A percentile compares a stretch with the other conserved stretches of the same genome.
Evolutionary conservation across 257 asterid genomes (phyloP).

Genomic region (Jacaranda copaia): DNA sequence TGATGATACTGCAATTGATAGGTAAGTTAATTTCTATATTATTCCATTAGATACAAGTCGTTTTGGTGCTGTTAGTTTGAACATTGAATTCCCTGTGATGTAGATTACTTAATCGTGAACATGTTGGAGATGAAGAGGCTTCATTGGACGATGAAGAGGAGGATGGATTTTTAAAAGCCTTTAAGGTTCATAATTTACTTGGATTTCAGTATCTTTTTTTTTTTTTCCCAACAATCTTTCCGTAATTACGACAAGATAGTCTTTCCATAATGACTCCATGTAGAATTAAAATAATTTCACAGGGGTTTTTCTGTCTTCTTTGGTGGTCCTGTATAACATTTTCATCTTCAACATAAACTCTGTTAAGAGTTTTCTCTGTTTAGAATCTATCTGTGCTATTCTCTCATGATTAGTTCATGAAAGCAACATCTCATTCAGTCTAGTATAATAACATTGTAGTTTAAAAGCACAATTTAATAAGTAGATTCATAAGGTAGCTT

Average conservation of each 20-base stretch:
- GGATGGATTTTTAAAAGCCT: conserved; percentile 92
- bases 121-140: conserved; percentile 81
- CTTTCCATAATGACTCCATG: too few species aligned
- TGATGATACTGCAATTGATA: conserved; percentile 93
- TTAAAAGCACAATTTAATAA: conserved; percentile 6
- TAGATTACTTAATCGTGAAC: conserved; percentile 92
- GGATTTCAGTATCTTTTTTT: conserved; percentile 16
- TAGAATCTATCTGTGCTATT: conserved; percentile 29
- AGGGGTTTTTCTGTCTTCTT: conserved; percentile 2
- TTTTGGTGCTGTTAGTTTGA: conserved; percentile 30
- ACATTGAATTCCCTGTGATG: conserved; percentile 27
- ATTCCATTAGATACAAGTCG: conserved; percentile 18
- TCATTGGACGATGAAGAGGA: conserved; percentile 90
- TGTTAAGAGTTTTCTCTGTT: background rate
- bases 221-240: conserved; percentile 12
- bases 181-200: conserved; percentile 67
- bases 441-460: conserved; percentile 13
- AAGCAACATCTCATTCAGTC: conserved; percentile 25
- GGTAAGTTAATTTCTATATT: conserved; percentile 53
- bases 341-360: conserved; percentile 2
- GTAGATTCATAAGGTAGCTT: conserved; percentile 12
- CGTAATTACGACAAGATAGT: conserved; percentile 2
- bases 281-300: background rate
- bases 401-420: conserved; percentile 24
- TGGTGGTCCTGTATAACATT: conserved; percentile 1